Base-by-base conservation (phyloP, 169 alveolate genomes). In the Cryptosporidium baileyi region DNA sequence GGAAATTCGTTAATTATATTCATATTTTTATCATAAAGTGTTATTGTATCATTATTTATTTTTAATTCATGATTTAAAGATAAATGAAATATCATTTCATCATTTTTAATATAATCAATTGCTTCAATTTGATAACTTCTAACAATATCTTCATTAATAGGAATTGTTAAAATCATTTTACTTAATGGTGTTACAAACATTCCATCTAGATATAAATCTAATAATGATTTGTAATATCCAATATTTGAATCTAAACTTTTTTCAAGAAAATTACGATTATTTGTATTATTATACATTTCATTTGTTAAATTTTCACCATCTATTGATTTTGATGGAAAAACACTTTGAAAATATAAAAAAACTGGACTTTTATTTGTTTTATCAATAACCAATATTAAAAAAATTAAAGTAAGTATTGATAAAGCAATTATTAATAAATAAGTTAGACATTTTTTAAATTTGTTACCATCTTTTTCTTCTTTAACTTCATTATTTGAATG, bases 121-220 rank as follows among this genome's bases (percentile, higher is more conserved):
- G 85, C 85, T 36, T 54, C 41, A 15, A 74, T 59, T 38, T 74
- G 85, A 34, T 74, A 74, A 38, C 85, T 74, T 74, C 85, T 51
- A n/a, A 57, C 32, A 11, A 40, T 15, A 6, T 54, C 41, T 11
- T 74, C 67, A 24, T 74, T 74, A 9, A 74, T 22, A 26, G 85
- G 85, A 34, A 74, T 38, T 1, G 85, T 54, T 22, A 74, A n/a
- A 7, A 41, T 74, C 85, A 74, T 74, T 19, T 57, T 74, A 24
- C 41, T 74, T 24, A 74, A 41, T 13, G 85, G 85, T 22, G 85
- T 54, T 15, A 45, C 57, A 22, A 74, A 51, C 19, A 74, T 40
- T 19, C 60, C 43, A 24, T 74, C 54, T 17, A 54, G 32, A 54
- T 54, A 74, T 38, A 74, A 51, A 17, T 74, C 85, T 8, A 40